Evolutionary conservation across 2,329 filamentous ascomycete genomes (phyloP).

Genomic region (Colletotrichum sp.): DNA sequence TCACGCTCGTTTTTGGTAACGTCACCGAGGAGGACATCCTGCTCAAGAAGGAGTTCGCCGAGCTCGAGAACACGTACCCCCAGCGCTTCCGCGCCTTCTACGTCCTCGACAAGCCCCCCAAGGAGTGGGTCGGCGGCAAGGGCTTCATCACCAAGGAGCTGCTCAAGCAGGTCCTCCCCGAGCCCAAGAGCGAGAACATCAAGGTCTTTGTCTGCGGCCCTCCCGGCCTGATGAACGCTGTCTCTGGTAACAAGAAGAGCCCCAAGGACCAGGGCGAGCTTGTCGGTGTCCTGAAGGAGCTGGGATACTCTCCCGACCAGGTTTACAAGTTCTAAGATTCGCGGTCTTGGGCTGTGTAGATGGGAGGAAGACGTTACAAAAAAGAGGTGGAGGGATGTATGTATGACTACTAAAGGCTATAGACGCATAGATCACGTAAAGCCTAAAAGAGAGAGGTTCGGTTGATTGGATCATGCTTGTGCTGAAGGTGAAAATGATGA

Average conservation of each 20-base stretch:
- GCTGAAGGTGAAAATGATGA: not conserved
- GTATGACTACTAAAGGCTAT: constrained; percentile 15
- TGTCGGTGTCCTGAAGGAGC: constrained; percentile 78
- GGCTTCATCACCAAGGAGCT: constrained; percentile 90
- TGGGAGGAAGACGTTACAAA: not conserved
- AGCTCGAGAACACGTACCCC: constrained; percentile 94
- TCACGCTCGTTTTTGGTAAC: constrained; percentile 95
- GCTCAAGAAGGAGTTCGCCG: constrained; percentile 81
- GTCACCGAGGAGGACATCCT: constrained; percentile 89
- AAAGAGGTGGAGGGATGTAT: not conserved
- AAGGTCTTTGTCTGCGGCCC: constrained; percentile 98
- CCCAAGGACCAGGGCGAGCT: constrained; percentile 96
- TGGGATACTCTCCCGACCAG: constrained; percentile 75
- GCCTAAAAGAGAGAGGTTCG: not conserved
- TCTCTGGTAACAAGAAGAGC: constrained; percentile 88
- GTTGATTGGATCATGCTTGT: not conserved
- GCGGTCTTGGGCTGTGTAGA: not conserved
- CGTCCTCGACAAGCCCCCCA: constrained; percentile 82
- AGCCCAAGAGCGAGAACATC: constrained; percentile 89
- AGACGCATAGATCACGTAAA: constrained; percentile 16
- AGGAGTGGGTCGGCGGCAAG: constrained; percentile 77
- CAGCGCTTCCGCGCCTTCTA: constrained; percentile 97
- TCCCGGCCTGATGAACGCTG: constrained; percentile 89
- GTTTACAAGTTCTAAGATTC: constrained; percentile 87
- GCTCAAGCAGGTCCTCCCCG: constrained; percentile 91